Evolutionary conservation across 768 basidiomycete species (phyloP).

Genomic region (Termitomyces sp.): DNA sequence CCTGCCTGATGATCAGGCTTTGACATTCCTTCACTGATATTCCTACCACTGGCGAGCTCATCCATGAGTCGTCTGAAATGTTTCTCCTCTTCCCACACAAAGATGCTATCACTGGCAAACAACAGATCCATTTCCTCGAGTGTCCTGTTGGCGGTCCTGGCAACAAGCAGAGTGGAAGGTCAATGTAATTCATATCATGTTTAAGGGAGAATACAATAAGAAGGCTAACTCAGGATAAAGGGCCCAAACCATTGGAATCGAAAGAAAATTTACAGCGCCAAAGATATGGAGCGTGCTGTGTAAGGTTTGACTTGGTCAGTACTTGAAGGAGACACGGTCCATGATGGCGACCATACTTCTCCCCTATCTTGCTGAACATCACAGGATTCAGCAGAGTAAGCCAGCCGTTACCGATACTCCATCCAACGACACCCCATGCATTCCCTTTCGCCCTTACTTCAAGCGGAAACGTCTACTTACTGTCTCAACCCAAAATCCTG

Average conservation of each 20-base stretch:
- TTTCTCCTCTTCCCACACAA: conserved; percentile 38
- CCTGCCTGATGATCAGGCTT: background rate
- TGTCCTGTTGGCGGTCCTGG: conserved; percentile 31
- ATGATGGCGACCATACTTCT: conserved; percentile 18
- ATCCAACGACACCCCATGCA: conserved; percentile 40
- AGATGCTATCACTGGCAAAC: conserved; percentile 37
- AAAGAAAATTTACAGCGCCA: conserved; percentile 35
- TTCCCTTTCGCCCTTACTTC: conserved; percentile 39
- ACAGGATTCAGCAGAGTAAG: conserved; percentile 38
- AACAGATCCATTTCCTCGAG: conserved; percentile 40
- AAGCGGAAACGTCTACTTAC: conserved; percentile 33
- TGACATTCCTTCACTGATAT: conserved; percentile 12
- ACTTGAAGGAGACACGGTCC: background rate
- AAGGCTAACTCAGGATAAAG: conserved; percentile 34
- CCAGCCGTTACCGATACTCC: conserved; percentile 39
- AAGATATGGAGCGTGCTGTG: conserved; percentile 39
- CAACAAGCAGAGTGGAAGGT: background rate
- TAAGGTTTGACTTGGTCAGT: background rate
- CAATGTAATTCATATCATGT: background rate
- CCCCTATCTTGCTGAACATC: conserved; percentile 35
- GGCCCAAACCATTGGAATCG: conserved; percentile 38
- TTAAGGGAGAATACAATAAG: background rate
- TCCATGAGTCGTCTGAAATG: conserved; percentile 31
- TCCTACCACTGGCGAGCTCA: conserved; percentile 18
- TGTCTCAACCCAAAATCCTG: background rate